Conservation (phyloP, 805 yeast genomes). For the Schwanniomyces vanrijiae region DNA sequence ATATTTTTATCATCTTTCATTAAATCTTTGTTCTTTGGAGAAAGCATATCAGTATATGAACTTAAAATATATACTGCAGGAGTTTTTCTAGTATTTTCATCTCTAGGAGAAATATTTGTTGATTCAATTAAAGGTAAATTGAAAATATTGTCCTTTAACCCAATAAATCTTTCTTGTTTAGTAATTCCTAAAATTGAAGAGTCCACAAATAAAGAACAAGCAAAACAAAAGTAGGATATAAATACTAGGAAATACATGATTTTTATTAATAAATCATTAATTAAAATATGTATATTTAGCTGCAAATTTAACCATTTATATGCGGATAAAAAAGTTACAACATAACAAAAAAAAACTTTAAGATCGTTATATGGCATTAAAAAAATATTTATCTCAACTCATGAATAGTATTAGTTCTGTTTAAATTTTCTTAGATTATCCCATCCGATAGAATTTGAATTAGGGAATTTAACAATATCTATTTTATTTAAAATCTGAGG, state of each 20-base stretch:
- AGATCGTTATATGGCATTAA: neutral
- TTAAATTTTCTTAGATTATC: conserved; percentile 39
- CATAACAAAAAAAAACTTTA: neutral
- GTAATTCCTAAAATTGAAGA: neutral
- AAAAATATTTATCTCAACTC: neutral
- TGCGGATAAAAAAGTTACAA: neutral
- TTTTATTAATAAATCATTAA: neutral
- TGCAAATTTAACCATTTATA: neutral
- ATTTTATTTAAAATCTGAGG: conserved; percentile 36
- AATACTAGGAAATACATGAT: conserved; percentile 1
- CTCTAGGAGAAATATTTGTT: neutral
- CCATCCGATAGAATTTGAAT: conserved; percentile 44
- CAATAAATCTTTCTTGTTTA: neutral
- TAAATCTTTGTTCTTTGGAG: conserved; percentile 1
- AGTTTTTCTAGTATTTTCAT: neutral
- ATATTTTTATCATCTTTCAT: conserved; percentile 7
- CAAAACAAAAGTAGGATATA: neutral
- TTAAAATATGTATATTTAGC: neutral
- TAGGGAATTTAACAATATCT: conserved; percentile 43
- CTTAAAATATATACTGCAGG: conserved; percentile 6
- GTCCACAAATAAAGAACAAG: neutral
- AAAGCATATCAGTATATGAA: conserved; percentile 7
- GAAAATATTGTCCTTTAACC: too few species aligned
- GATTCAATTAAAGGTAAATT: neutral
- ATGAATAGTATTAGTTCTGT: conserved; percentile 4